phyloP scores from a whole-genome alignment of 2,329 filamentous ascomycete genomes.

The Daldinia sp. region DNA sequence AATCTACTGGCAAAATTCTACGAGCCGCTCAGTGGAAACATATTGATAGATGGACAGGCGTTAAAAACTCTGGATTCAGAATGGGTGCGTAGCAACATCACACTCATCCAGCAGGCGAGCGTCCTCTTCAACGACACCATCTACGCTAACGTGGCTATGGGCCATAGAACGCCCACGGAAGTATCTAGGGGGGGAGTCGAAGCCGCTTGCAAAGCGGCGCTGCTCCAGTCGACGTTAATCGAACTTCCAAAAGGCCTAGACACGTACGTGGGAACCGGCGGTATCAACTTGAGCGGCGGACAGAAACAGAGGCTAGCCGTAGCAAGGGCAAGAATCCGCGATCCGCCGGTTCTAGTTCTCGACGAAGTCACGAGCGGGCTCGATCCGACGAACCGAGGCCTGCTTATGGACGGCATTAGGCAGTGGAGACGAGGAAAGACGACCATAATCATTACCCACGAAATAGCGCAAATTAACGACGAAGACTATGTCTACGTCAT shows the following conservation, averaged over 20 bases:
- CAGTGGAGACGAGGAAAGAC: slow-evolving; percentile 82
- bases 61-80: slow-evolving; percentile 68
- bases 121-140: slow-evolving; percentile 84
- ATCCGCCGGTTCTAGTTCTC: slow-evolving; percentile 82
- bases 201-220: slow-evolving; percentile 70
- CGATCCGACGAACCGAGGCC: slow-evolving; percentile 72
- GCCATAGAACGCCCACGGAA: slow-evolving; percentile 58
- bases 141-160: slow-evolving; percentile 79
- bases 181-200: slow-evolving; percentile 65
- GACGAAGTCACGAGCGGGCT: slow-evolving; percentile 90
- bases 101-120: slow-evolving; percentile 82
- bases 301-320: slow-evolving; percentile 84
- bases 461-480: slow-evolving; percentile 76
- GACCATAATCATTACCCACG: slow-evolving; percentile 93
- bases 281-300: slow-evolving; percentile 79
- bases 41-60: slow-evolving; percentile 72
- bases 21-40: slow-evolving; percentile 67
- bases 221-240: slow-evolving; percentile 72
- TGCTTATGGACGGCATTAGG: slow-evolving; percentile 78
- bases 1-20: slow-evolving; percentile 85
- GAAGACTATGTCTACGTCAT: slow-evolving; percentile 84
- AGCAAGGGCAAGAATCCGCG: slow-evolving; percentile 77
- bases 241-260: slow-evolving; percentile 74
- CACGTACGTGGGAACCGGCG: slow-evolving; percentile 75
- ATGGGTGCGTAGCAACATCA: slow-evolving; percentile 82